Percentiles rank a stretch among this genome's conserved stretches.
These are phyloP conservation scores for Fusarium metavorans DNA, from an alignment of 2,329 filamentous ascomycete species.

Conservation along the genomic window DNA sequence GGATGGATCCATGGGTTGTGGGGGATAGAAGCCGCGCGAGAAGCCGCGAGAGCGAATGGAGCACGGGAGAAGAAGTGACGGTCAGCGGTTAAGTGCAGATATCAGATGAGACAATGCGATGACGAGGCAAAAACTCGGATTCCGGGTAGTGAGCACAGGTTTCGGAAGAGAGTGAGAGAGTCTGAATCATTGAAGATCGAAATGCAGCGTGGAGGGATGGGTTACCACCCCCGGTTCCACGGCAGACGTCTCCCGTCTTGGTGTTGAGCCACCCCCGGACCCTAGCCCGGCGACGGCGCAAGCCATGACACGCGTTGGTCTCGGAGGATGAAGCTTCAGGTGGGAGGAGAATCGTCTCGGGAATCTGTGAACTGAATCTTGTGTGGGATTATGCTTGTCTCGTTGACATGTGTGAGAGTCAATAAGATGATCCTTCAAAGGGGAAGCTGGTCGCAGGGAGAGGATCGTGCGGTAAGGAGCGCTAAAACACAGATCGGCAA, in stretches of 20 bases:
- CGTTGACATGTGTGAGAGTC: background rate
- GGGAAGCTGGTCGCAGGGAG: background rate
- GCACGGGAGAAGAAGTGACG: background rate
- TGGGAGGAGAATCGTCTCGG: background rate
- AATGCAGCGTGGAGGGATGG: background rate
- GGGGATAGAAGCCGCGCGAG: background rate
- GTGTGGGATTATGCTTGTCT: background rate
- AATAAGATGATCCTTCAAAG: background rate
- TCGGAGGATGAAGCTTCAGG: background rate
- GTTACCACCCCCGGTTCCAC: background rate
- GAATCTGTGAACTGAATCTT: background rate
- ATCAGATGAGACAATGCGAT: background rate
- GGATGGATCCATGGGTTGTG: background rate
- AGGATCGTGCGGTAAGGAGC: background rate
- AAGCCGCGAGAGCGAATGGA: background rate
- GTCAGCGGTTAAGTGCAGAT: background rate
- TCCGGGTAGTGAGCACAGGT: background rate
- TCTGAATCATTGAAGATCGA: background rate
- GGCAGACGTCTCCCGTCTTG: slow-evolving; percentile 6
- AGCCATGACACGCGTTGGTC: background rate
- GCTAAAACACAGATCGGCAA: slow-evolving; percentile 1
- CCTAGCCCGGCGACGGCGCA: background rate
- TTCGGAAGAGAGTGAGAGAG: background rate
- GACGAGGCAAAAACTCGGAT: background rate
- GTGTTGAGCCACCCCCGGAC: slow-evolving; percentile 6